These are phyloP conservation scores for Aristolochia contorta DNA, from an alignment of 164 flowering plant genomes.

Conservation along the genomic window DNA sequence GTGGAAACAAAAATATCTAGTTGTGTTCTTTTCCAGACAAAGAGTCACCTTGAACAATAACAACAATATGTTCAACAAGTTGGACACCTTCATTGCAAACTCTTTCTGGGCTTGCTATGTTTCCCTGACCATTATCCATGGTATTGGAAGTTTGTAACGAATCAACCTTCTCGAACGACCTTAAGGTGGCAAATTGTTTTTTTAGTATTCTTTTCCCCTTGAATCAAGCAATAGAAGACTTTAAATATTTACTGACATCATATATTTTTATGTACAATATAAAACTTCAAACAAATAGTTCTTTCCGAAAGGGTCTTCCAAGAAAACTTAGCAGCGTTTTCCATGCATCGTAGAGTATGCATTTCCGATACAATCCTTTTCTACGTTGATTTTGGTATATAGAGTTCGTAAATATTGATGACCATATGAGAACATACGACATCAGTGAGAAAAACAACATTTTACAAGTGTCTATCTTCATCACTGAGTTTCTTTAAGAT, in stretches of 20 bases:
- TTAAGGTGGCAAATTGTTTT: slow-evolving; percentile 49
- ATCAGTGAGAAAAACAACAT: too few relatives aligned
- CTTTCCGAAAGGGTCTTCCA: background rate
- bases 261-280: background rate
- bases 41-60: slow-evolving; percentile 44
- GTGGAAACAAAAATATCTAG: background rate
- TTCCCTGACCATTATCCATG: slow-evolving; percentile 20
- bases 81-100: slow-evolving; percentile 60
- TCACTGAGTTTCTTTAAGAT: too few relatives aligned
- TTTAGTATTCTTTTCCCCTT: slow-evolving; percentile 76
- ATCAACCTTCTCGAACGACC: slow-evolving; percentile 64
- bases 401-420: too few relatives aligned
- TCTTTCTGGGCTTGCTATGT: slow-evolving; percentile 43
- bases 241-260: background rate
- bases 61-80: slow-evolving; percentile 43
- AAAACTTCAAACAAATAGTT: background rate
- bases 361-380: too few relatives aligned
- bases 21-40: background rate
- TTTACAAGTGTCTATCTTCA: too few relatives aligned
- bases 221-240: slow-evolving; percentile 2
- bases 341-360: too few relatives aligned
- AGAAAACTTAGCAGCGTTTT: too few relatives aligned
- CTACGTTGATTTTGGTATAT: too few relatives aligned
- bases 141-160: slow-evolving; percentile 14
- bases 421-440: too few relatives aligned